Base-by-base conservation (phyloP, 225 moss, liverwort and hornwort species). In the Takakia lepidozioides region DNA sequence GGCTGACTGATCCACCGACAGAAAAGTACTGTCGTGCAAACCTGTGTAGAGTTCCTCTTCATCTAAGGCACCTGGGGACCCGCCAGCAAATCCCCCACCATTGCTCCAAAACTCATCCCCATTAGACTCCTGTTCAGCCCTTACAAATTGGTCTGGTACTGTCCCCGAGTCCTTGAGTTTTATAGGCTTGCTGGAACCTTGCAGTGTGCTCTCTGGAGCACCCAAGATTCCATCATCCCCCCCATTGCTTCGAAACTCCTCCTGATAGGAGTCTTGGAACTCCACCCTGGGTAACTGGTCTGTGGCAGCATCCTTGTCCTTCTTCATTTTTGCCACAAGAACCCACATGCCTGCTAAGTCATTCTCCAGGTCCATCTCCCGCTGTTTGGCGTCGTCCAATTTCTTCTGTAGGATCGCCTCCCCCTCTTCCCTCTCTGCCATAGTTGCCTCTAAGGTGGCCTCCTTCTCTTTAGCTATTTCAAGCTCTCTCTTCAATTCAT, bases 301-400 rank as follows among this genome's bases (percentile, higher is more conserved):
- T 29, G 49, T 56, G 25, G 48, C 64, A 44, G 29, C 54, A 56
- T 76, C 88, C 49, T 68, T 75, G 52, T 93, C 93, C 51, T 88
- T 93, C 51, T 73, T 88, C 59, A 93, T 64, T 67, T 88, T 80
- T 6, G 88, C 88, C 48, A 93, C 86, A 24, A 88, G 75, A 26
- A 93, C 93, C 93, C 93, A 93, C 93, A 93, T 93, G 48, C 86
- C 83, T 48, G 93, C 88, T 25, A 93, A 78, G 62, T 93, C 93
- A 50, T 93, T 93, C 62, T 93, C 93, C 36, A 93, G 58, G 53
- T 80, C 69, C 11, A 52, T 44, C 70, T 93, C 93, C 44, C 85
- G 86, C 50, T 74, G 76, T 62, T 88, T 88, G n/a, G 83, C 71
- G 56, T 81, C 86, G 48, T 86, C 78, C 7, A 93, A 53, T 58